Conservation (phyloP, 2,329 filamentous ascomycete species). For the Whalleya microplaca region DNA sequence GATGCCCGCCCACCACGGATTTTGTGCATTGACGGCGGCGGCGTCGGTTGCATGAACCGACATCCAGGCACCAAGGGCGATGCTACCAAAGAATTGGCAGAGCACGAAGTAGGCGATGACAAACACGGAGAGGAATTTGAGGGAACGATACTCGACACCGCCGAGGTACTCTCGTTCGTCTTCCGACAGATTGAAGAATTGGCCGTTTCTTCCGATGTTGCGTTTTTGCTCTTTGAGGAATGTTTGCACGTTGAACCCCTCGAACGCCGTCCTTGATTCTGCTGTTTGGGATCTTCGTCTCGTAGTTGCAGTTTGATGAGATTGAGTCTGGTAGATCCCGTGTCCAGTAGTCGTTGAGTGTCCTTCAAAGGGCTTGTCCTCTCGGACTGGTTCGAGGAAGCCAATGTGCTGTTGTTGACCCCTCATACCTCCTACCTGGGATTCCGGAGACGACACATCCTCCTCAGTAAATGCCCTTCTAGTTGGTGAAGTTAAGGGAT, state of each 20-base stretch:
- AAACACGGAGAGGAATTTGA: slow-evolving; percentile 51
- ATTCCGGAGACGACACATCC: slow-evolving; percentile 11
- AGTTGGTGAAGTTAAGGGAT: slow-evolving; percentile 7
- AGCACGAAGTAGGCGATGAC: slow-evolving; percentile 55
- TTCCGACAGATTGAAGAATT: slow-evolving; percentile 52
- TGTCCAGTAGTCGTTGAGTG: slow-evolving; percentile 22
- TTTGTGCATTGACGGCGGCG: slow-evolving; percentile 40
- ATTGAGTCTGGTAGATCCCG: slow-evolving; percentile 29
- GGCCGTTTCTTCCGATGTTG: slow-evolving; percentile 48
- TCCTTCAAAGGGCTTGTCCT: slow-evolving; percentile 22
- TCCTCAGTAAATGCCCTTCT: slow-evolving; percentile 2
- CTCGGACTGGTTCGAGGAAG: slow-evolving; percentile 31
- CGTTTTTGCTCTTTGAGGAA: slow-evolving; percentile 33
- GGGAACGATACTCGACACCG: slow-evolving; percentile 56
- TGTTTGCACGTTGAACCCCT: slow-evolving; percentile 33
- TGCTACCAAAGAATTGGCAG: slow-evolving; percentile 61
- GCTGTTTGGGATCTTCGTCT: slow-evolving; percentile 19
- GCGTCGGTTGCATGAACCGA: slow-evolving; percentile 48
- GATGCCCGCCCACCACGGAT: slow-evolving; percentile 59
- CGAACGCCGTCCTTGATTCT: slow-evolving; percentile 16
- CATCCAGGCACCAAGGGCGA: slow-evolving; percentile 58
- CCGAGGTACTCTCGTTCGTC: slow-evolving; percentile 54
- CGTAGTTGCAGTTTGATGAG: slow-evolving; percentile 23
- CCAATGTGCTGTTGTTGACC: slow-evolving; percentile 26
- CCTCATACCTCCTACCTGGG: slow-evolving; percentile 7